Evolutionary conservation across 805 yeast genomes (phyloP), one percentile per base, ranked within the genome.

Genomic region (Ogataea kodamae): DNA sequence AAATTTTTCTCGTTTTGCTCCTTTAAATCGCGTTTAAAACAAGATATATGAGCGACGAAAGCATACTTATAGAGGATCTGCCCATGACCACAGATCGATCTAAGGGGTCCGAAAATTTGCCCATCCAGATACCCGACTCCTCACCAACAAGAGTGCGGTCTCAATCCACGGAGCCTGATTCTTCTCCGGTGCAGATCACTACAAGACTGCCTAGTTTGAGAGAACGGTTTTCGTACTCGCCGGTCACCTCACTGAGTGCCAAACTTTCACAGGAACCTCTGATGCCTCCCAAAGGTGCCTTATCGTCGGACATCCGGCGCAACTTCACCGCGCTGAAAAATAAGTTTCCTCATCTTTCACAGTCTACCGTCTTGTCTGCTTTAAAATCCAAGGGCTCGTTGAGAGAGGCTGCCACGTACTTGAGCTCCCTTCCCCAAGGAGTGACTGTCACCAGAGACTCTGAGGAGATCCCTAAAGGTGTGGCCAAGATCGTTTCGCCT

Each of bases 101-200:
- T 12, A 9, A 17, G 10, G 30, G 30, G 12, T 35, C 42, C 16
- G 30, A 26, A 10, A 14, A 57, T 2, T 59, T 61, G 16, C 31
- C 48, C 8, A 56, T 74, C 3, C 76, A 73, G 41, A 75, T 73
- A 5, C 76, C 74, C 2, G 70, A 64, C 35, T 70, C 78, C 1
- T 71, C 77, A 1, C 75, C 73, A 8, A 25, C 33, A 10, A 22
- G 35, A 10, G 36, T 37, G 28, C 10, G 30, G 14, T 16, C 41
- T 21, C 21, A 35, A 21, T 18, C 40, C 27, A 11, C 39, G 22
- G 37, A 44, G 28, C 27, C 40, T 32, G 16, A 46, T 22, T 40
- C 58, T 1, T 56, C 59, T 5, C 54, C 56, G 10, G 33, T 48
- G 18, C 37, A 39, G 19, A 29, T 40, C 15, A 43, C 48, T 10